phyloP scores from a whole-genome alignment of 1,284 basidiomycete species.

The Cryptococcus floricola region DNA sequence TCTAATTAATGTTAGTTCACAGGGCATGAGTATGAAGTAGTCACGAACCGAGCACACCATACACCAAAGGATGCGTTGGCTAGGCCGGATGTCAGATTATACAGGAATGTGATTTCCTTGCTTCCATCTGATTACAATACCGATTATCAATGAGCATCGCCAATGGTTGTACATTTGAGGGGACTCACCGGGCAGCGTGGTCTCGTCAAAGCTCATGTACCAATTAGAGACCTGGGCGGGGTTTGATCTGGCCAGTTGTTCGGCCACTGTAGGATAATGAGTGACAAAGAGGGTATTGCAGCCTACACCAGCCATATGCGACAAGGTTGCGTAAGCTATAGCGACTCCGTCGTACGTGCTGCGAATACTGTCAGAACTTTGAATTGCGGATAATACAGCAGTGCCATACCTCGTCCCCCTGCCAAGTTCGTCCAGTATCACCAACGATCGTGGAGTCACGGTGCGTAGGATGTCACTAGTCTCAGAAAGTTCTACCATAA shows the following conservation, averaged over 20 bases:
- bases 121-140: constrained; percentile 59
- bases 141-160: not conserved
- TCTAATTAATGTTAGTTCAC: constrained; percentile 10
- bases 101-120: constrained; percentile 78
- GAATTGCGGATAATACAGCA: not conserved
- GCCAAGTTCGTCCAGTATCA: constrained; percentile 69
- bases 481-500: constrained; percentile 94
- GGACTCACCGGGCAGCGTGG: constrained; percentile 26
- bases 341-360: constrained; percentile 49
- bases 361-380: not conserved
- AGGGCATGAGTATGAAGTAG: not conserved
- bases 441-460: constrained; percentile 67
- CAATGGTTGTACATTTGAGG: constrained; percentile 2
- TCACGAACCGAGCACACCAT: constrained; percentile 66
- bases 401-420: constrained; percentile 34
- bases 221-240: constrained; percentile 59
- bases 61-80: constrained; percentile 81
- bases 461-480: constrained; percentile 81
- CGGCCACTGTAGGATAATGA: constrained; percentile 67
- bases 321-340: constrained; percentile 62
- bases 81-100: constrained; percentile 66
- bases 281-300: constrained; percentile 91
- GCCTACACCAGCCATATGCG: constrained; percentile 63
- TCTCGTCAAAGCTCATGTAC: constrained; percentile 76
- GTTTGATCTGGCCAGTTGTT: constrained; percentile 57